Evolutionary conservation across 2,329 filamentous ascomycete genomes (phyloP).

Genomic region (Aspergillus ustus): DNA sequence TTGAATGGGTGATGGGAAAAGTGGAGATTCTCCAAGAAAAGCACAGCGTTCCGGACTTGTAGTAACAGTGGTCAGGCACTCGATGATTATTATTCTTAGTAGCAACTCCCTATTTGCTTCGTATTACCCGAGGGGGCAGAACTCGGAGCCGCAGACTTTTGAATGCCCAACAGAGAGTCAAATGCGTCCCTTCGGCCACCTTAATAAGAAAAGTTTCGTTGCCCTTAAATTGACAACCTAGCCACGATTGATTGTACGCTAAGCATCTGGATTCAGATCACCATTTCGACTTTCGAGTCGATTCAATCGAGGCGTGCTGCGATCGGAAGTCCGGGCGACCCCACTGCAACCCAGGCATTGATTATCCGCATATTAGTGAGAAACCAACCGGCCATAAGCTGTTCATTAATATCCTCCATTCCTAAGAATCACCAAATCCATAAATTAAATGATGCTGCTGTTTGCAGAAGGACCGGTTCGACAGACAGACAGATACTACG

Average conservation of each 20-base stretch:
- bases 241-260: neutral
- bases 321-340: neutral
- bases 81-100: constrained; percentile 8
- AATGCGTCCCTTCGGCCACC: neutral
- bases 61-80: constrained; percentile 5
- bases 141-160: neutral
- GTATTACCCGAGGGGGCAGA: neutral
- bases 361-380: neutral
- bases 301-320: neutral
- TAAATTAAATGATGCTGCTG: neutral
- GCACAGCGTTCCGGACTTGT: constrained; percentile 13
- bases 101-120: neutral
- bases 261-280: neutral
- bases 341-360: neutral
- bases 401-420: neutral
- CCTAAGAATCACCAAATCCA: neutral
- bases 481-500: neutral
- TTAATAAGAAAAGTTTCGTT: neutral
- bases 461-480: neutral
- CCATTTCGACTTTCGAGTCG: neutral
- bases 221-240: neutral
- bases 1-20: constrained; percentile 13
- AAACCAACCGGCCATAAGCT: neutral
- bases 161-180: neutral
- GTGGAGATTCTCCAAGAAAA: constrained; percentile 12